These are phyloP conservation scores for Ruellia speciosa DNA, from an alignment of 305 asterid species.

Conservation along the genomic window DNA sequence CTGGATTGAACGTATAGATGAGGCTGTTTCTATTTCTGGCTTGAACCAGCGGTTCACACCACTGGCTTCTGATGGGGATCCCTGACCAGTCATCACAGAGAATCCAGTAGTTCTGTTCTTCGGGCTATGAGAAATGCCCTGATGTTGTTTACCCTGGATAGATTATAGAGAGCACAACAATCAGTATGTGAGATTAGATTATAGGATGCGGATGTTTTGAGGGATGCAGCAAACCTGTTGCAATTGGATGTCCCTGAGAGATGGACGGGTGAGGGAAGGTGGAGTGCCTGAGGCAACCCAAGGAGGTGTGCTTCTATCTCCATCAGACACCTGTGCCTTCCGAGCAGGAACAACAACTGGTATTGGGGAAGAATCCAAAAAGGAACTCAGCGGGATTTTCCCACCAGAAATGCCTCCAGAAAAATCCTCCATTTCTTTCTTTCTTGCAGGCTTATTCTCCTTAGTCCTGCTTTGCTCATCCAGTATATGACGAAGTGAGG, in stretches of 20 bases:
- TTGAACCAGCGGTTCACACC: constrained; percentile 82
- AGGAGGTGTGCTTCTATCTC: constrained; percentile 75
- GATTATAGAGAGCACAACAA: background rate
- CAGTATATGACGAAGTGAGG: constrained; percentile 81
- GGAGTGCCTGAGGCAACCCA: constrained; percentile 91
- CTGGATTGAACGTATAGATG: constrained; percentile 78
- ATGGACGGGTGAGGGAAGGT: constrained; percentile 71
- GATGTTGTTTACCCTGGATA: constrained; percentile 52
- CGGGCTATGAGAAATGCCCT: constrained; percentile 58
- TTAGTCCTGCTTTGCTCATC: constrained; percentile 72
- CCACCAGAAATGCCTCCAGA: constrained; percentile 33
- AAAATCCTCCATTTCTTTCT: constrained; percentile 34
- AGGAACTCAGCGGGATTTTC: constrained; percentile 51
- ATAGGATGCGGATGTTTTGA: background rate
- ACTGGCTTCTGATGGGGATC: constrained; percentile 64
- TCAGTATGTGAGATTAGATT: background rate
- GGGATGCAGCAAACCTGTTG: constrained; percentile 58
- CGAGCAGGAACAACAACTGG: constrained; percentile 38
- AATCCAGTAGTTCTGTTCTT: constrained; percentile 65
- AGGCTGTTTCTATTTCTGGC: constrained; percentile 65
- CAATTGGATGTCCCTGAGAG: constrained; percentile 83
- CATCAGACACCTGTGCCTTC: constrained; percentile 40
- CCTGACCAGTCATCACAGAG: constrained; percentile 56
- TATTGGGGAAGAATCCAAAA: constrained; percentile 55
- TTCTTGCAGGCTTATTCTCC: constrained; percentile 33